Conservation (phyloP, 352 stramenopile species). For the Pythium phragmiticola region DNA sequence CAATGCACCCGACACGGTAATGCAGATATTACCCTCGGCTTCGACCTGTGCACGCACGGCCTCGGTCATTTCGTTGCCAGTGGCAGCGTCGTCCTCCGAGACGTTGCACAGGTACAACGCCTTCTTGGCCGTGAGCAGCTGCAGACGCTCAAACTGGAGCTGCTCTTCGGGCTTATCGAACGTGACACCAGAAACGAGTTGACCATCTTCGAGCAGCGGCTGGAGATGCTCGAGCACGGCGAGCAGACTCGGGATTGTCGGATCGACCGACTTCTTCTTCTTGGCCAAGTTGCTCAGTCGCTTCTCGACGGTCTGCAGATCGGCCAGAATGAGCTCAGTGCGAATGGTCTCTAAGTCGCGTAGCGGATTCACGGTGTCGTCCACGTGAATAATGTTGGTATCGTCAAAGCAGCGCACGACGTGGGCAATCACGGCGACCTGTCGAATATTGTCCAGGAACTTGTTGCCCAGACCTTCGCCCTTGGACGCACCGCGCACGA, state of each 20-base stretch:
- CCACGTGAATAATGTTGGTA: slow-evolving; percentile 97
- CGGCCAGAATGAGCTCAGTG: slow-evolving; percentile 94
- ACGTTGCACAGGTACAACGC: slow-evolving; percentile 98
- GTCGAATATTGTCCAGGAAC: slow-evolving; percentile 86
- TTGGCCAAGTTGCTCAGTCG: slow-evolving; percentile 58
- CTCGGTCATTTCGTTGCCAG: slow-evolving; percentile 92
- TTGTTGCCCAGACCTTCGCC: slow-evolving; percentile 87
- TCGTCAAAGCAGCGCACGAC: slow-evolving; percentile 98
- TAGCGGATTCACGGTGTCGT: slow-evolving; percentile 94
- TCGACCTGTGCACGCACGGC: slow-evolving; percentile 66
- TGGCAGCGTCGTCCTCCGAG: slow-evolving; percentile 92
- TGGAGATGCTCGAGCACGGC: slow-evolving; percentile 61
- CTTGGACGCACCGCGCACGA: slow-evolving; percentile 77
- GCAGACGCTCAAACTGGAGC: slow-evolving; percentile 75
- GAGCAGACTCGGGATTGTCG: slow-evolving; percentile 47
- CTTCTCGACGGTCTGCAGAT: slow-evolving; percentile 80
- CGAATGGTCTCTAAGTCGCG: slow-evolving; percentile 98
- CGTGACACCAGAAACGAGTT: slow-evolving; percentile 47
- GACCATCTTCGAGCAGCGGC: slow-evolving; percentile 83
- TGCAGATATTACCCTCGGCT: slow-evolving; percentile 62
- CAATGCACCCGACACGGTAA: slow-evolving; percentile 73
- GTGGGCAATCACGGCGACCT: slow-evolving; percentile 80
- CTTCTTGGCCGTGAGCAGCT: slow-evolving; percentile 90
- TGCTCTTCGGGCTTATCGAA: slow-evolving; percentile 88
- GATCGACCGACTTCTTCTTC: slow-evolving; percentile 78